Evolutionary conservation across 2,329 filamentous ascomycete genomes (phyloP).

Genomic region (Penicillium vulpinum): DNA sequence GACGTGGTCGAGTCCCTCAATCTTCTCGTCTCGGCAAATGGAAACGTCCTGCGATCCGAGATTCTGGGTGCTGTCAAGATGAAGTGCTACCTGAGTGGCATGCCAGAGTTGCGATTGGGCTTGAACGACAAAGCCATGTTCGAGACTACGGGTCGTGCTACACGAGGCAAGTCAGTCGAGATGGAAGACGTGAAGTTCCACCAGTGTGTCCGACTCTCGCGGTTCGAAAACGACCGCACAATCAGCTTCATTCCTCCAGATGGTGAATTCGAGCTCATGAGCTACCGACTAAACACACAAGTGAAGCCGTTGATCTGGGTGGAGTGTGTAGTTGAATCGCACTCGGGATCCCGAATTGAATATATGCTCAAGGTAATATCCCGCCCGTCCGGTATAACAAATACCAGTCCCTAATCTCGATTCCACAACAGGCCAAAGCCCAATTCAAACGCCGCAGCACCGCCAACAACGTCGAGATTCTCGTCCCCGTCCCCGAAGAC

Average conservation of each 20-base stretch:
- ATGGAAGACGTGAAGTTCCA: constrained; percentile 99
- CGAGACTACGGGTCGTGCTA: constrained; percentile 91
- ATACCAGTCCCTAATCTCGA: not conserved
- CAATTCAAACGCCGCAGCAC: constrained; percentile 98
- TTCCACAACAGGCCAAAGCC: constrained; percentile 66
- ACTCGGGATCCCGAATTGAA: constrained; percentile 92
- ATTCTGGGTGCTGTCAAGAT: constrained; percentile 98
- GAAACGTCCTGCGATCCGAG: constrained; percentile 92
- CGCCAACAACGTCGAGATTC: constrained; percentile 98
- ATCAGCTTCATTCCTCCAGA: constrained; percentile 99
- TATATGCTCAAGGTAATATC: constrained; percentile 87
- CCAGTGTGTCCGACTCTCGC: constrained; percentile 90
- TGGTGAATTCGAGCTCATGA: constrained; percentile 99
- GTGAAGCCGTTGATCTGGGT: constrained; percentile 99
- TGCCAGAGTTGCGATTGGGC: constrained; percentile 92
- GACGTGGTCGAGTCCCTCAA: constrained; percentile 97
- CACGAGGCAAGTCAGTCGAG: constrained; percentile 93
- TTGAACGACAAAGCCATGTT: constrained; percentile 99
- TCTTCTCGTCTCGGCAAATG: constrained; percentile 87
- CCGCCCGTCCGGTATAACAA: not conserved
- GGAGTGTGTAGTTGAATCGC: constrained; percentile 93
- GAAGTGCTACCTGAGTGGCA: constrained; percentile 98
- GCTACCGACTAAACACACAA: constrained; percentile 95
- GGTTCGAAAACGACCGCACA: constrained; percentile 97
- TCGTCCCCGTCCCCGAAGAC: constrained; percentile 94